Evolutionary conservation across 1,139 yeast species (phyloP), one percentile per base, ranked within the genome.

Genomic region (Nakaseomyces bracarensis): DNA sequence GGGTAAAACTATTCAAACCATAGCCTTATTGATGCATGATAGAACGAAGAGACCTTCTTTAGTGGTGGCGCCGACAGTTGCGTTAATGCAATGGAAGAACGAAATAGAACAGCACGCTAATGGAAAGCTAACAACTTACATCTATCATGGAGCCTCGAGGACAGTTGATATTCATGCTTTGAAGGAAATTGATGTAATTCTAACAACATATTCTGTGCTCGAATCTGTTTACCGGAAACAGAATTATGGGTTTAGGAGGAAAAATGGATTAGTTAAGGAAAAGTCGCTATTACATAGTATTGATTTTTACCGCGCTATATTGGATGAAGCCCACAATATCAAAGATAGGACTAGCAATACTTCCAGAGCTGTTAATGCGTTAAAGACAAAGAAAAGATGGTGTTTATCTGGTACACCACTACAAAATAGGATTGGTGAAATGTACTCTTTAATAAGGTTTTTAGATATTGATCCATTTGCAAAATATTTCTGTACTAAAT

Each of bases 1-100:
- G 97, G 98, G 98, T 52, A 91, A 91, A 58, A 91, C 98, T 1
- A 87, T 91, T 40, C 98, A 91, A 63, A 86, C 95, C 21, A 89
- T 91, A 47, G 91, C 94, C 0, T 65, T 91, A 42, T 76, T 91
- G 58, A 76, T 87, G 78, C 63, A 72, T 41, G 96, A 89, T 60
- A 18, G 46, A 23, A 54, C 68, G 0, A 78, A 78, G 51, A 67
- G 77, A 14, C 96, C 97, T 1, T 84, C 82, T 49, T 67, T 91
- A 47, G 97, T 91, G 8, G 82, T 91, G 20, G 97, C 97, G 0
- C 99, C 99, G 0, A 89, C 98, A 0, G 98, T 91, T 11, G 98
- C 98, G 0, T 68, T 91, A 43, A 85, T 93, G 84, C 99, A 91
- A 61, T 91, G 99, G 99, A 83, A 81, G 56, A 78, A 82, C 54